Evolutionary conservation across 345 rosid genomes (phyloP).

Genomic region (Zanthoxylum bungeanum): DNA sequence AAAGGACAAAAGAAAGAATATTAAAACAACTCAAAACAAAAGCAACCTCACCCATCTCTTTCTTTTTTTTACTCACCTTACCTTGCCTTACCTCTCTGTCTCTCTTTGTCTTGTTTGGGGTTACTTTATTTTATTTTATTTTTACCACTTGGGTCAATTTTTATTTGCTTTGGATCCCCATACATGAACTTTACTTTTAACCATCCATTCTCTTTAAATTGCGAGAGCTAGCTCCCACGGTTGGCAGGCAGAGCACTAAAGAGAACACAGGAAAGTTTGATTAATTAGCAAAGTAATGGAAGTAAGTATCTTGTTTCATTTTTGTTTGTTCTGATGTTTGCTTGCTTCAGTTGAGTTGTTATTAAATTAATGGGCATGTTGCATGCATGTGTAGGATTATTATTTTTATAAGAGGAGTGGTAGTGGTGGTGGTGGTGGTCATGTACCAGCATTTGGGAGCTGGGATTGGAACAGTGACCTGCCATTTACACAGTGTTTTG

Average conservation of each 20-base stretch:
- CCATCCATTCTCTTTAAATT: constrained; percentile 19
- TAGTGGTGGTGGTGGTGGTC: constrained; percentile 19
- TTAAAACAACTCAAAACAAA: constrained; percentile 24
- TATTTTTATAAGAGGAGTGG: constrained; percentile 39
- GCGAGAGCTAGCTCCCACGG: constrained; percentile 4
- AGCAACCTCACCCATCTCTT: constrained; percentile 24
- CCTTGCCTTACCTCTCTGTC: constrained; percentile 37
- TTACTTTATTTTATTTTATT: too few species aligned
- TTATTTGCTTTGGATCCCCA: constrained; percentile 24
- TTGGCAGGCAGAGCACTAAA: background rate
- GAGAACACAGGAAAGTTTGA: background rate
- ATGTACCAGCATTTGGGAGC: constrained; percentile 95
- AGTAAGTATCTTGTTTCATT: constrained; percentile 12
- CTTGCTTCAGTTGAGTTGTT: background rate
- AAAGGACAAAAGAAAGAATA: constrained; percentile 14
- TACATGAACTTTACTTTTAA: background rate
- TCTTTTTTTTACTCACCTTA: too few species aligned
- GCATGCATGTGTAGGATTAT: constrained; percentile 40
- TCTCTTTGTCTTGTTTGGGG: background rate
- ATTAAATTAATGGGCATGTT: too few species aligned
- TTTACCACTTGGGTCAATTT: too few species aligned
- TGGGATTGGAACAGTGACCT: constrained; percentile 93
- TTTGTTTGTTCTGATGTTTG: background rate
- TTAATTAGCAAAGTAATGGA: background rate
- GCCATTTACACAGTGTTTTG: constrained; percentile 91